Conservation (phyloP, 2,329 filamentous ascomycete genomes). For the Penicillium vulpinum region DNA sequence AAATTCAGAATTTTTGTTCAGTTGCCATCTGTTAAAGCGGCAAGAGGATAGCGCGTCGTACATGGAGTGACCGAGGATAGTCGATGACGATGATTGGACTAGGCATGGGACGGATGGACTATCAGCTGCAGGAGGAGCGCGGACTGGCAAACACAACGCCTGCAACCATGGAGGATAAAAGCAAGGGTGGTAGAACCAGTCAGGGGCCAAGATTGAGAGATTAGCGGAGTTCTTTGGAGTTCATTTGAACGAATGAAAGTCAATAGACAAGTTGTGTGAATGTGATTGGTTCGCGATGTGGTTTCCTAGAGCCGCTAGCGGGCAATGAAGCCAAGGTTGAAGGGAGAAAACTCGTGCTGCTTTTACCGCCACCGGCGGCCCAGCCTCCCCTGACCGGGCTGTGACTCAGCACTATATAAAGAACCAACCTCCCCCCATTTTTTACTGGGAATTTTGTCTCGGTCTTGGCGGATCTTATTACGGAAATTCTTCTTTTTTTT, state of each 20-base stretch:
- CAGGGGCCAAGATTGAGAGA: constrained; percentile 1
- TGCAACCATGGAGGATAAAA: constrained; percentile 32
- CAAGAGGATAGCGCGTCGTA: constrained; percentile 32
- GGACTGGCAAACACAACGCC: constrained; percentile 30
- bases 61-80: constrained; percentile 29
- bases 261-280: too few relatives aligned
- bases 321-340: constrained; percentile 29
- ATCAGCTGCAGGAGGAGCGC: constrained; percentile 32
- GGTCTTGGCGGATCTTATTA: constrained; percentile 40
- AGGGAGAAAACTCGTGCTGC: constrained; percentile 32
- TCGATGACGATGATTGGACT: constrained; percentile 30
- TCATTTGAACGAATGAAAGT: constrained; percentile 6
- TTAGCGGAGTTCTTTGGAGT: not conserved
- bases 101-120: constrained; percentile 17
- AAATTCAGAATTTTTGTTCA: constrained; percentile 39
- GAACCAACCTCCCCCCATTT: constrained; percentile 38
- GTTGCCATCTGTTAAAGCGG: constrained; percentile 38
- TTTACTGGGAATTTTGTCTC: constrained; percentile 34
- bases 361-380: constrained; percentile 40
- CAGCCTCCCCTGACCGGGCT: constrained; percentile 40
- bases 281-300: constrained; percentile 6
- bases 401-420: constrained; percentile 45
- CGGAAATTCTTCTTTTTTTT: constrained; percentile 39
- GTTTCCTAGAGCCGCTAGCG: constrained; percentile 27
- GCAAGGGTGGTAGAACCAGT: constrained; percentile 27